Conservation (phyloP, 176 grass and related monocot genomes). For the Musa acuminata region DNA sequence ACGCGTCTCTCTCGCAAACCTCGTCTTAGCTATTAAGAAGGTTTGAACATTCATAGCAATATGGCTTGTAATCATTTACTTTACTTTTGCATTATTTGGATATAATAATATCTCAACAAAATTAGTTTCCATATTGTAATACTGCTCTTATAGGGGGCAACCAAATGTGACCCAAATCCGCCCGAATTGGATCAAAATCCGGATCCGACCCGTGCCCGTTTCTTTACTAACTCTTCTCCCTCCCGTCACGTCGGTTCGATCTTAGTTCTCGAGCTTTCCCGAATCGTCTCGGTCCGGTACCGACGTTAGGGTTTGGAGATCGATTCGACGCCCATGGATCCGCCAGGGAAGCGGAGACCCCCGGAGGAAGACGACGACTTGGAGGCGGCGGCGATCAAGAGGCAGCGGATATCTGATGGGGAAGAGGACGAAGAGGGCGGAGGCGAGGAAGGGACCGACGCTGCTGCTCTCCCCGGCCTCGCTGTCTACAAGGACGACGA, state of each 20-base stretch:
- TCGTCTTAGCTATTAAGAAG: no score
- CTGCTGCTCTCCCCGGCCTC: slow-evolving; percentile 32
- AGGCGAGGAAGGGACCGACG: not conserved
- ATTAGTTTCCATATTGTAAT: no score
- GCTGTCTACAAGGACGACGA: slow-evolving; percentile 46
- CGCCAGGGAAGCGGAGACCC: slow-evolving; percentile 26
- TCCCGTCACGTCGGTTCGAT: not conserved
- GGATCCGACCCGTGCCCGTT: not conserved
- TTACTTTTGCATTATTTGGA: no score
- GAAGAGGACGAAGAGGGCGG: not conserved
- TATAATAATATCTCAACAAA: no score
- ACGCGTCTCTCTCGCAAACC: no score
- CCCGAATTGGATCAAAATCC: not conserved
- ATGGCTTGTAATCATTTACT: no score
- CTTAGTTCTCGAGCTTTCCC: not conserved
- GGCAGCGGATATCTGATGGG: not conserved
- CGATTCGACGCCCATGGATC: slow-evolving; percentile 1
- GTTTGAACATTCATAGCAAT: no score
- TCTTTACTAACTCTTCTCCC: no score
- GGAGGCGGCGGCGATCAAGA: not conserved
- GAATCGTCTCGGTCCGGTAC: not conserved
- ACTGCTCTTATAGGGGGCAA: no score
- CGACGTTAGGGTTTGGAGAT: slow-evolving; percentile 5
- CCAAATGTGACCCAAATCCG: not conserved
- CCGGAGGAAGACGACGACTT: slow-evolving; percentile 15